A percentile compares a stretch with the other conserved stretches of the same genome.
Evolutionary conservation across 495 filamentous ascomycete species (phyloP).

Genomic region (Aspergillus kassunensis): DNA sequence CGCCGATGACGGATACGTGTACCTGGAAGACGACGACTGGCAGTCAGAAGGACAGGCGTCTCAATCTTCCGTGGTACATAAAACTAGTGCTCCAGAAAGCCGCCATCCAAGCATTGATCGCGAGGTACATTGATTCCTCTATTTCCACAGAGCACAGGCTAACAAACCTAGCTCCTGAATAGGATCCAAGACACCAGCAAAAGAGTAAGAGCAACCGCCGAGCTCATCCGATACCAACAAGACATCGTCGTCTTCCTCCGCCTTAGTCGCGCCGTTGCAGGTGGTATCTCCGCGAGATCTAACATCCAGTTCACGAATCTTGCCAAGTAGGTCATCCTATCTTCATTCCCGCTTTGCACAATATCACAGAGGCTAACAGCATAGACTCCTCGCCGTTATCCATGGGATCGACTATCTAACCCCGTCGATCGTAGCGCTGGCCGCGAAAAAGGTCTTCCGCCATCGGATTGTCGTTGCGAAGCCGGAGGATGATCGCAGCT

Average conservation of each 20-base stretch:
- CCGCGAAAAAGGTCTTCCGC: slow-evolving; percentile 82
- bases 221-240: slow-evolving; percentile 75
- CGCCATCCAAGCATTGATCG: slow-evolving; percentile 18
- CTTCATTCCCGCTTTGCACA: too few relatives aligned
- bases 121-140: slow-evolving; percentile 17
- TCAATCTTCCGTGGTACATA: slow-evolving; percentile 44
- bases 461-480: slow-evolving; percentile 71
- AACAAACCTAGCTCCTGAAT: slow-evolving; percentile 33
- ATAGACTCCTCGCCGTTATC: slow-evolving; percentile 64
- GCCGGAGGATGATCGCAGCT: slow-evolving; percentile 73
- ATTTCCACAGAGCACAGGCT: not conserved
- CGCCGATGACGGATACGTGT: slow-evolving; percentile 63
- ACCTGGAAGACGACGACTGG: slow-evolving; percentile 60
- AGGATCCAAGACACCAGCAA: slow-evolving; percentile 33
- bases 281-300: slow-evolving; percentile 70
- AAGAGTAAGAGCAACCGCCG: slow-evolving; percentile 48
- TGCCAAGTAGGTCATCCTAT: slow-evolving; percentile 52
- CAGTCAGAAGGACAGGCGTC: slow-evolving; percentile 44
- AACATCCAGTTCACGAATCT: slow-evolving; percentile 72
- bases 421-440: slow-evolving; percentile 77
- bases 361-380: not conserved
- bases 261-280: slow-evolving; percentile 75
- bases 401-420: slow-evolving; percentile 79
- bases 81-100: slow-evolving; percentile 15
- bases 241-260: slow-evolving; percentile 84